These are phyloP conservation scores for Rhodomyrtus tomentosa DNA, from an alignment of 345 rosid genomes.

Conservation along the genomic window DNA sequence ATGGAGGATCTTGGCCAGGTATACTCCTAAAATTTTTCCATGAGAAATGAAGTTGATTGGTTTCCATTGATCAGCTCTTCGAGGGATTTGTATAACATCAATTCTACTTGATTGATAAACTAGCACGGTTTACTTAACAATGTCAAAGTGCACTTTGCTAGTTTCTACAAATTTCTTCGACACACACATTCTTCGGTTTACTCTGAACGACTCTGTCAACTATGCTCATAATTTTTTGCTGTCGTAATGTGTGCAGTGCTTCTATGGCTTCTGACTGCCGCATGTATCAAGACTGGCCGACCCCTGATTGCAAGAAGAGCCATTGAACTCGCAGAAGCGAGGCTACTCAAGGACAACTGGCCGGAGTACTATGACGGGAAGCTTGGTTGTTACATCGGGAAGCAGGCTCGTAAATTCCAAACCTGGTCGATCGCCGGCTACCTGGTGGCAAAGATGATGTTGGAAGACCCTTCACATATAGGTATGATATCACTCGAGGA, in stretches of 20 bases:
- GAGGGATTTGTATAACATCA: not conserved
- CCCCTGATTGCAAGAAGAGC: constrained; percentile 90
- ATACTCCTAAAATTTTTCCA: not conserved
- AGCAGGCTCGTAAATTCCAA: constrained; percentile 73
- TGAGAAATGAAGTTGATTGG: not conserved
- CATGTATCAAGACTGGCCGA: constrained; percentile 84
- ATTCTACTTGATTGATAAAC: not conserved
- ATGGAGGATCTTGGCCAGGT: constrained; percentile 99
- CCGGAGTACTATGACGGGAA: constrained; percentile 95
- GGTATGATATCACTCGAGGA: constrained; percentile 86
- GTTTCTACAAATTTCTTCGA: not conserved
- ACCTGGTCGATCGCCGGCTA: constrained; percentile 96
- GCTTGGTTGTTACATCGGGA: constrained; percentile 79
- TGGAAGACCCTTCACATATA: constrained; percentile 89
- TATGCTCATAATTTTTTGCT: not conserved
- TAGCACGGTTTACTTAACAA: not conserved
- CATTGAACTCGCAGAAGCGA: constrained; percentile 61
- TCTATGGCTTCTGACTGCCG: constrained; percentile 86
- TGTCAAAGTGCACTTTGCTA: not conserved
- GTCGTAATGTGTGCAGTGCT: constrained; percentile 46
- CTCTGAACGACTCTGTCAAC: not conserved
- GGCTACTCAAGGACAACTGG: constrained; percentile 74
- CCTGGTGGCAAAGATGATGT: constrained; percentile 91
- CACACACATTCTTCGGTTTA: not conserved
- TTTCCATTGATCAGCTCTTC: not conserved